Percentiles rank a stretch among this genome's conserved stretches.
Evolutionary conservation across 768 basidiomycete genomes (phyloP).

Genomic region (Lactarius indigo): DNA sequence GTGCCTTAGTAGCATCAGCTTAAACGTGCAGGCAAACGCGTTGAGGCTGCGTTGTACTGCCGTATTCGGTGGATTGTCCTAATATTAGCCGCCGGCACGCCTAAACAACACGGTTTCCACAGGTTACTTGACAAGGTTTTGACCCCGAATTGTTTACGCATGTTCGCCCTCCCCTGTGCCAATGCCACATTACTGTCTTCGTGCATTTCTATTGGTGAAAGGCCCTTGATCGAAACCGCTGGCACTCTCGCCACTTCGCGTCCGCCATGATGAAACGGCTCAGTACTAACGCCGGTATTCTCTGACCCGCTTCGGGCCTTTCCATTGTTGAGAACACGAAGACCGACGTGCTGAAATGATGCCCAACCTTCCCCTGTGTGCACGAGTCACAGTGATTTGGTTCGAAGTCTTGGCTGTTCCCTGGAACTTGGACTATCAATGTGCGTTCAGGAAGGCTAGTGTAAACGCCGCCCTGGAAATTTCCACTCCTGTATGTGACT

Average conservation of each 20-base stretch:
- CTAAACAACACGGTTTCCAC: not conserved
- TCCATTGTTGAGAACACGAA: not conserved
- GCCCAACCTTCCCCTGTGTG: not conserved
- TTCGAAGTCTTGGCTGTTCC: too few species aligned
- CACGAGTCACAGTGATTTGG: too few species aligned
- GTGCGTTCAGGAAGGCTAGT: too few species aligned
- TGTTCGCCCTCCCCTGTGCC: not conserved
- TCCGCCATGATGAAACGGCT: not conserved
- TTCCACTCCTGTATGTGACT: too few species aligned
- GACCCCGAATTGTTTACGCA: not conserved
- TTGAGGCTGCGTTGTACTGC: slow-evolving; percentile 11
- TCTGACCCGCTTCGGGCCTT: too few species aligned
- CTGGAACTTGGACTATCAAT: too few species aligned
- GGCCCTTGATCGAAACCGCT: slow-evolving; percentile 4
- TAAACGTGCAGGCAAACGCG: slow-evolving; percentile 13
- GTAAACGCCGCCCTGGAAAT: too few species aligned
- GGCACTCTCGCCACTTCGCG: not conserved
- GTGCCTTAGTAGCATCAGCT: not conserved
- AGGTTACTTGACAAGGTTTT: not conserved
- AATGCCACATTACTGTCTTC: not conserved
- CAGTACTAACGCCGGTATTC: not conserved
- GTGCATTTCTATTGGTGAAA: not conserved
- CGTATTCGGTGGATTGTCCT: not conserved
- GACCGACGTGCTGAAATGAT: not conserved
- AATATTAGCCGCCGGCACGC: slow-evolving; percentile 6